Conservation (phyloP, 2,329 filamentous ascomycete genomes). For the Thelonectria olida region DNA sequence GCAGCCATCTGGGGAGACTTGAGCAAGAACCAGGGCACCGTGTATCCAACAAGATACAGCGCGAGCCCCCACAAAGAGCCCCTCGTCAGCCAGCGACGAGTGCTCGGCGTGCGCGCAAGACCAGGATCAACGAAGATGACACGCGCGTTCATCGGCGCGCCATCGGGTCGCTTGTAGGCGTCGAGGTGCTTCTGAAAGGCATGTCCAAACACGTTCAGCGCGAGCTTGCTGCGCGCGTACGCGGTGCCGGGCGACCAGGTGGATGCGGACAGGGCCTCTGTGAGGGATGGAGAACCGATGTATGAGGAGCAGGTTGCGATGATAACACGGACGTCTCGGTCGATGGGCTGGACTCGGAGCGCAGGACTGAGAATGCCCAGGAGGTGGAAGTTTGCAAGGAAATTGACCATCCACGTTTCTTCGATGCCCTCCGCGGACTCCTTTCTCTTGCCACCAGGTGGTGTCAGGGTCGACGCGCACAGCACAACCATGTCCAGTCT, state of each 20-base stretch:
- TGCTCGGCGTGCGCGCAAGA: slow-evolving; percentile 84
- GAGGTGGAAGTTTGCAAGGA: slow-evolving; percentile 93
- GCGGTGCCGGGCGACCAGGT: slow-evolving; percentile 65
- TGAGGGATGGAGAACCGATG: slow-evolving; percentile 76
- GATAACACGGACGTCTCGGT: slow-evolving; percentile 90
- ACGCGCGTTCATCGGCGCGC: slow-evolving; percentile 80
- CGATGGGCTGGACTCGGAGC: slow-evolving; percentile 88
- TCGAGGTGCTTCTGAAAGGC: slow-evolving; percentile 94
- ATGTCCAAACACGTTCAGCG: slow-evolving; percentile 87
- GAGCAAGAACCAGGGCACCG: slow-evolving; percentile 85
- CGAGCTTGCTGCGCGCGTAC: slow-evolving; percentile 76
- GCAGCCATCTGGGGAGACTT: slow-evolving; percentile 87
- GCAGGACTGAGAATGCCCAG: slow-evolving; percentile 91
- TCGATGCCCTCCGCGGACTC: slow-evolving; percentile 84
- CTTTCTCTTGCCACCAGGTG: slow-evolving; percentile 67
- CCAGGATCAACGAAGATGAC: slow-evolving; percentile 92
- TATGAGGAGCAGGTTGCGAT: slow-evolving; percentile 90
- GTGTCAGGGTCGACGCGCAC: slow-evolving; percentile 81
- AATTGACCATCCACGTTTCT: slow-evolving; percentile 93
- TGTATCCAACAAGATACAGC: slow-evolving; percentile 80
- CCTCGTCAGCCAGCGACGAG: slow-evolving; percentile 84
- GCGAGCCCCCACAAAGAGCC: slow-evolving; percentile 84
- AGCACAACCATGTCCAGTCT: slow-evolving; percentile 91
- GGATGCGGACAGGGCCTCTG: slow-evolving; percentile 58
- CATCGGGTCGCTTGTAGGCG: slow-evolving; percentile 83